These are phyloP conservation scores for Fusarium sp. DNA, from an alignment of 2,329 filamentous ascomycete genomes.

Conservation along the genomic window DNA sequence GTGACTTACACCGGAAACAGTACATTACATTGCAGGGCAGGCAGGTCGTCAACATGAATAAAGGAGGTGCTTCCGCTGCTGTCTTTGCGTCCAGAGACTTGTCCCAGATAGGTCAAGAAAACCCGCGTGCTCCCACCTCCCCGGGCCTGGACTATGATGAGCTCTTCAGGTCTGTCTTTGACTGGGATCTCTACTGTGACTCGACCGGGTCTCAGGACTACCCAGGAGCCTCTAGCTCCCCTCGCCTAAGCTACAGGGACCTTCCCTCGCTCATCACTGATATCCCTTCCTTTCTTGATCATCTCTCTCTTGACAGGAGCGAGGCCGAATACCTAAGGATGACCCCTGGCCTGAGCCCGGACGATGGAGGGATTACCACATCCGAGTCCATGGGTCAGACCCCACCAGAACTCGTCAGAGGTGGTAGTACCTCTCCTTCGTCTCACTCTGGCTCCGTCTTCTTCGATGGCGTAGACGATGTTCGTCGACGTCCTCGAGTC, in stretches of 20 bases:
- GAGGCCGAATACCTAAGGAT: conserved; percentile 47
- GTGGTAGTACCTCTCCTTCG: conserved; percentile 53
- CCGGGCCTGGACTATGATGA: conserved; percentile 46
- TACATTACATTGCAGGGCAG: conserved; percentile 35
- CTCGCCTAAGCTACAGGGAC: conserved; percentile 43
- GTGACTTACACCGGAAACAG: conserved; percentile 51
- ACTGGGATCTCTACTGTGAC: conserved; percentile 50
- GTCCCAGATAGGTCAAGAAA: conserved; percentile 49
- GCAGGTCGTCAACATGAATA: conserved; percentile 50
- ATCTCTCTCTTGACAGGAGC: conserved; percentile 46
- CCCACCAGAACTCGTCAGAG: conserved; percentile 50
- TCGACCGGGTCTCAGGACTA: conserved; percentile 45
- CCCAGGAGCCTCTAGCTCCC: conserved; percentile 41
- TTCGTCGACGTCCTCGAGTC: conserved; percentile 42
- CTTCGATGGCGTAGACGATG: conserved; percentile 46
- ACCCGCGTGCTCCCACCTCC: conserved; percentile 49
- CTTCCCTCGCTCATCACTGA: conserved; percentile 49
- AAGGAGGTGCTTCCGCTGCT: conserved; percentile 31
- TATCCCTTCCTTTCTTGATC: conserved; percentile 47
- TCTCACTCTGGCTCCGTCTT: conserved; percentile 51
- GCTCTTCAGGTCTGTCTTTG: conserved; percentile 50
- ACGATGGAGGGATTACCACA: conserved; percentile 45
- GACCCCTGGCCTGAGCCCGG: conserved; percentile 47
- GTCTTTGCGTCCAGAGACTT: conserved; percentile 45
- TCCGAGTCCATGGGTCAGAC: conserved; percentile 52